Evolutionary conservation across 2,329 filamentous ascomycete species (phyloP), one percentile per base, ranked within the genome.

Genomic region (Neonectria magnoliae): DNA sequence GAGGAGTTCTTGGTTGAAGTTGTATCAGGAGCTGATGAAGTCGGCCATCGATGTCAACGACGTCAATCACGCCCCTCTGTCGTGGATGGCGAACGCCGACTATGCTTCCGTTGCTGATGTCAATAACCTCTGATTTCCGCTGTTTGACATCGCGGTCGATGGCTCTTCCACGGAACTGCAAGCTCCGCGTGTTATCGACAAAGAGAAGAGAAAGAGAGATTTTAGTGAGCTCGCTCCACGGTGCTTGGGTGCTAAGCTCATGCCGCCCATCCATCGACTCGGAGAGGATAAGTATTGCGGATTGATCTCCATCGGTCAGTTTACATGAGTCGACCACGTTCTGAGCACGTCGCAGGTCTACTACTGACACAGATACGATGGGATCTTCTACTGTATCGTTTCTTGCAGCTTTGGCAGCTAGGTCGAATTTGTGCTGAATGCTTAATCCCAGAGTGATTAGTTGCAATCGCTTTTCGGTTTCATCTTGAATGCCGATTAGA

Each of bases 321-420:
- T 89, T 91, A 77, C 90, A 93, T 7, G 90, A 91, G 78, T 94
- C 92, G 27, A 90, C 85, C 16, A 94, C 88, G 66, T 88, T 89
- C 60, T 91, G 85, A 9, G 88, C 88, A 71, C 89, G 86, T 57
- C 86, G 83, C 33, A 85, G 79, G 54, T 87, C 83, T 2, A 85
- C 82, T 36, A 78, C 73, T 8, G 74, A 68, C n/a, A 79, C 63
- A 22, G 73, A 68, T n/a, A 78, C 72, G 29, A 60, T 68, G 16
- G 72, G 62, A 7, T 67, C 65, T 11, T 70, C 68, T 4, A 66
- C 50, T 16, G 45, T 44, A 14, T 66, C 66, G 50, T 77, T 74
- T 31, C 65, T 67, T 5, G 67, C 69, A 25, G 54, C 54, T 25
- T 71, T 74, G 14, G 66, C 58, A 11, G 65, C 65, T 9, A 71